Base-by-base conservation (phyloP, 495 filamentous ascomycete genomes). In the Hypoxylon fuscum region DNA sequence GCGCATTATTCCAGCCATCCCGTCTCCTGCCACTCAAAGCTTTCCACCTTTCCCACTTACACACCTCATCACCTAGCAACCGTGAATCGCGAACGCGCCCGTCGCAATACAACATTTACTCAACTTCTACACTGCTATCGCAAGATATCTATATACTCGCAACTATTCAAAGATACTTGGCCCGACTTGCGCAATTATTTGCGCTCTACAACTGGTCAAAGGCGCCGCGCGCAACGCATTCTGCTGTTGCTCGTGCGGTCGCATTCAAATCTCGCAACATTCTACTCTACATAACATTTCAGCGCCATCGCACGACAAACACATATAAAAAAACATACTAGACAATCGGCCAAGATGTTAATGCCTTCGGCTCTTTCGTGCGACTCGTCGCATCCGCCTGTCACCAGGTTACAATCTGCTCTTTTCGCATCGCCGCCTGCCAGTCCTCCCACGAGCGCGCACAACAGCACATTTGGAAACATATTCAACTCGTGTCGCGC, bases 281-380 rank as follows among this genome's bases (percentile, higher is more conserved):
- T 38, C 40, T 35, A 22, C 43, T 18, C 51, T 25, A n/a, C 35
- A 18, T 20, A 22, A 48, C 49, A 14, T 21, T 42, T 25, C 32
- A 31, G 41, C 49, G 50, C 58, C 11, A 49, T 42, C 21, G 29
- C 62, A 35, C 44, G 12, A 51, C 8, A 27, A 41, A 23, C 9
- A 37, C 40, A 40, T n/a, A 25, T n/a, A 43, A 44, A 29, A 15
- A 51, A 21, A 22, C 14, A 8, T 34, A 31, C 22, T 9, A 12
- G 5, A 51, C 11, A 35, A 40, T 1, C 4, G 38, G 31, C 20
- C 12, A 68, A 52, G 23, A 91, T 92, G 89, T 71, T 92, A 46
- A 85, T 91, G 62, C 88, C 88, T 43, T 90, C 88, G 10, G 88
- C 88, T 31, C 74, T 92, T 38, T 75, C 86, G 37, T 89, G 88